Conservation (phyloP, 2,329 filamentous ascomycete species). For the Fusarium subtropicale region DNA sequence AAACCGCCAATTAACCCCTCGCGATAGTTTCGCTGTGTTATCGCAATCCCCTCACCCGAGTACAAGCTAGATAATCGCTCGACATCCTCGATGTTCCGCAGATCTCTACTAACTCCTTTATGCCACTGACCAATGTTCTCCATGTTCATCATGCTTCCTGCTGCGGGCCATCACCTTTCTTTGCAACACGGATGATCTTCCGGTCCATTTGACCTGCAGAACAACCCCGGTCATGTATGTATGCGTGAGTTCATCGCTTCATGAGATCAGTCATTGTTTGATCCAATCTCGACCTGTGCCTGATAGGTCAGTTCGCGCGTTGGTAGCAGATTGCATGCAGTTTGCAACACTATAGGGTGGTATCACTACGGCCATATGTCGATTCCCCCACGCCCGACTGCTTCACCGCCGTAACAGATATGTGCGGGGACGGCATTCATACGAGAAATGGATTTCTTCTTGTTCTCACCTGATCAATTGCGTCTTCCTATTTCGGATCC, state of each 20-base stretch:
- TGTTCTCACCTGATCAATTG: slow-evolving; percentile 35
- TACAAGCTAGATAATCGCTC: slow-evolving; percentile 1
- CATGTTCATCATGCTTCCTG: slow-evolving; percentile 28
- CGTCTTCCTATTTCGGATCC: slow-evolving; percentile 27
- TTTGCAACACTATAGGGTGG: slow-evolving; percentile 33
- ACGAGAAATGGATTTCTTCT: slow-evolving; percentile 21
- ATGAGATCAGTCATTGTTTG: slow-evolving; percentile 22
- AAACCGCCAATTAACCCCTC: slow-evolving; percentile 24
- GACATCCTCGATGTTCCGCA: slow-evolving; percentile 10
- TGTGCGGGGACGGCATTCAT: slow-evolving; percentile 28
- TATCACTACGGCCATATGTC: slow-evolving; percentile 37
- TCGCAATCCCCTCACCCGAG: slow-evolving; percentile 16
- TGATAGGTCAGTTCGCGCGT: slow-evolving; percentile 26
- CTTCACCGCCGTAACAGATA: slow-evolving; percentile 36
- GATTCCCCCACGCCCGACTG: slow-evolving; percentile 28
- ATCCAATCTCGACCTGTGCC: slow-evolving; percentile 23
- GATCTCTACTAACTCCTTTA: slow-evolving; percentile 13
- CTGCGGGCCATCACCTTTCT: slow-evolving; percentile 9
- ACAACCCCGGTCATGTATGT: slow-evolving; percentile 28
- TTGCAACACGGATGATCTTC: slow-evolving; percentile 25
- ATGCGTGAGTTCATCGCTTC: slow-evolving; percentile 30
- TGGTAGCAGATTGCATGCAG: slow-evolving; percentile 32
- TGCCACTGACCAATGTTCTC: slow-evolving; percentile 1
- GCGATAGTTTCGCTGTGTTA: slow-evolving; percentile 29
- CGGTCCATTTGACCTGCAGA: slow-evolving; percentile 34